phyloP scores from a whole-genome alignment of 805 yeast genomes.

The Cyberlindnera euphorbiiphila region DNA sequence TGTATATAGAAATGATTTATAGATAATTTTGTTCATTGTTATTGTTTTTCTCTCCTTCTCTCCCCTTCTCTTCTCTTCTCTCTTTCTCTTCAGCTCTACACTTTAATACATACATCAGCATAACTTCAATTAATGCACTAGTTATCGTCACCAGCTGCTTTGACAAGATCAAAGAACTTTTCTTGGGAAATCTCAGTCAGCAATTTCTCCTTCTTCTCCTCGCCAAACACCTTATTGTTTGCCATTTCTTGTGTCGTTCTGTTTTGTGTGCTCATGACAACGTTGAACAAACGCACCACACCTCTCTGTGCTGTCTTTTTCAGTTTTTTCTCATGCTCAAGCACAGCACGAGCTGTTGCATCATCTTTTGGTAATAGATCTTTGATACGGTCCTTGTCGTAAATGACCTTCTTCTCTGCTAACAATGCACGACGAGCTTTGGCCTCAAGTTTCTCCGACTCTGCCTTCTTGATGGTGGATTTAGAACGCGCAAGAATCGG shows the following conservation, averaged over 20 bases:
- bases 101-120: not conserved
- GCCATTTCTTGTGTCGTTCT: constrained; percentile 48
- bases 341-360: constrained; percentile 49
- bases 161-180: constrained; percentile 82
- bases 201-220: constrained; percentile 50
- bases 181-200: constrained; percentile 83
- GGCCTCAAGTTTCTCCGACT: constrained; percentile 74
- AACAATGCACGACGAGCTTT: constrained; percentile 72
- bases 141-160: constrained; percentile 58
- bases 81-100: too few species aligned
- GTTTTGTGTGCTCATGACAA: constrained; percentile 74
- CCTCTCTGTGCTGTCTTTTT: constrained; percentile 86
- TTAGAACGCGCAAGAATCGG: constrained; percentile 89
- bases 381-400: constrained; percentile 64
- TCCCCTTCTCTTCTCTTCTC: too few species aligned
- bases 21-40: too few species aligned
- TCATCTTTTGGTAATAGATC: constrained; percentile 65
- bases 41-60: not conserved
- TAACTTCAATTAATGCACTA: not conserved
- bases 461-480: constrained; percentile 63
- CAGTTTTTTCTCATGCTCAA: constrained; percentile 65
- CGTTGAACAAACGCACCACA: constrained; percentile 80
- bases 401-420: constrained; percentile 64
- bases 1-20: too few species aligned
- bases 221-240: constrained; percentile 40